A percentile compares a stretch with the other conserved stretches of the same genome.
phyloP scores from a whole-genome alignment of 129 eudicot species.

The Solidago caesia region DNA sequence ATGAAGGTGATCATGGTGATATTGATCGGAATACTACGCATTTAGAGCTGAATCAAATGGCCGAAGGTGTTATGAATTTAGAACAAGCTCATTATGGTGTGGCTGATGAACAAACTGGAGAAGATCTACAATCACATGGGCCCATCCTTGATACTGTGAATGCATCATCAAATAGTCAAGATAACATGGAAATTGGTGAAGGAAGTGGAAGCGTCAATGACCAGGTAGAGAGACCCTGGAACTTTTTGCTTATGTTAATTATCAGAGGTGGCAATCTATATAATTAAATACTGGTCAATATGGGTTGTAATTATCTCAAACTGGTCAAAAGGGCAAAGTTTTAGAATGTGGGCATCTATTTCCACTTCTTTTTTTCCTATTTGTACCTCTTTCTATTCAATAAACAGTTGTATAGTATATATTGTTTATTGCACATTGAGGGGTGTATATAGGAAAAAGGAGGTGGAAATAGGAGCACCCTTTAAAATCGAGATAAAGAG shows the following conservation, averaged over 20 bases:
- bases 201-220: conserved; percentile 4
- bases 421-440: too few species aligned
- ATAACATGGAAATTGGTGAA: conserved; percentile 8
- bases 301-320: too few species aligned
- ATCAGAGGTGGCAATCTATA: too few species aligned
- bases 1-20: neutral
- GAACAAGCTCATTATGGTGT: neutral
- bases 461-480: too few species aligned
- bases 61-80: neutral
- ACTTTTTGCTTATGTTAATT: neutral
- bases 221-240: neutral
- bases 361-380: too few species aligned
- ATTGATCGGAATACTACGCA: neutral
- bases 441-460: too few species aligned
- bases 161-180: neutral
- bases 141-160: neutral
- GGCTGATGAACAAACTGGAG: conserved; percentile 1
- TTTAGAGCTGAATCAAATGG: neutral
- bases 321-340: too few species aligned
- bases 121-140: neutral
- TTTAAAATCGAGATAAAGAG: too few species aligned
- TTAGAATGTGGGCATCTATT: too few species aligned
- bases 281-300: too few species aligned
- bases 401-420: too few species aligned
- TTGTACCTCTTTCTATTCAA: too few species aligned